These are phyloP conservation scores for Cicer cuneatum DNA, from an alignment of 306 rosid species.

Conservation along the genomic window DNA sequence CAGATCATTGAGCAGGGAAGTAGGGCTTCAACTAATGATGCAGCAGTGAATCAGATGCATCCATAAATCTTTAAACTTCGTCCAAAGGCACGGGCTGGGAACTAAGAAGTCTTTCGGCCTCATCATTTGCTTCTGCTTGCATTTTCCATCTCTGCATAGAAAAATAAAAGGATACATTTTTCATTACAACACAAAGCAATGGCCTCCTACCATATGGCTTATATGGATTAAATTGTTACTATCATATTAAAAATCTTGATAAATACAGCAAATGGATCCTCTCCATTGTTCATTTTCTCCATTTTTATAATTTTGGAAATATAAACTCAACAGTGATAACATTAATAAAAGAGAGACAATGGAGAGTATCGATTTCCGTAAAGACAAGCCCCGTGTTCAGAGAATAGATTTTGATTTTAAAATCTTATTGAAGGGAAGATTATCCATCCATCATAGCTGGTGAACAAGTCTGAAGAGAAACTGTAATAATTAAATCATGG, in stretches of 20 bases:
- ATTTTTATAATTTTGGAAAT: not conserved
- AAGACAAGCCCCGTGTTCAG: conserved; percentile 17
- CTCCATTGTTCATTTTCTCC: not conserved
- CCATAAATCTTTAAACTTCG: conserved; percentile 47
- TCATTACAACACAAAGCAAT: conserved; percentile 17
- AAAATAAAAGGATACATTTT: conserved; percentile 18
- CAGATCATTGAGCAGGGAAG: conserved; percentile 40
- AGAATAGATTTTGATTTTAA: not conserved
- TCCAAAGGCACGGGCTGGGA: conserved; percentile 68
- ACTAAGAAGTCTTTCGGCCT: conserved; percentile 89
- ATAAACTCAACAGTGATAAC: not conserved
- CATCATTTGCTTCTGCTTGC: conserved; percentile 92
- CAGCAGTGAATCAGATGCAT: conserved; percentile 13
- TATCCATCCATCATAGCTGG: conserved; percentile 23
- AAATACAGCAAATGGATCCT: not conserved
- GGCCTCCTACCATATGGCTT: not conserved
- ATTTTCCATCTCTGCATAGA: conserved; percentile 72
- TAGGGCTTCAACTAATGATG: conserved; percentile 33
- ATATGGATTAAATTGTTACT: conserved; percentile 20
- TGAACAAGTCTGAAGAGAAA: conserved; percentile 7
- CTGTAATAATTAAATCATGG: conserved; percentile 4
- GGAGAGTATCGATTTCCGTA: not conserved
- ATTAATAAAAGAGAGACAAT: not conserved
- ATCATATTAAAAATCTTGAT: not conserved
- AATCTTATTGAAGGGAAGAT: not conserved